Base-by-base conservation (phyloP, 1,284 basidiomycete species). In the Cutaneotrichosporon sp. region DNA sequence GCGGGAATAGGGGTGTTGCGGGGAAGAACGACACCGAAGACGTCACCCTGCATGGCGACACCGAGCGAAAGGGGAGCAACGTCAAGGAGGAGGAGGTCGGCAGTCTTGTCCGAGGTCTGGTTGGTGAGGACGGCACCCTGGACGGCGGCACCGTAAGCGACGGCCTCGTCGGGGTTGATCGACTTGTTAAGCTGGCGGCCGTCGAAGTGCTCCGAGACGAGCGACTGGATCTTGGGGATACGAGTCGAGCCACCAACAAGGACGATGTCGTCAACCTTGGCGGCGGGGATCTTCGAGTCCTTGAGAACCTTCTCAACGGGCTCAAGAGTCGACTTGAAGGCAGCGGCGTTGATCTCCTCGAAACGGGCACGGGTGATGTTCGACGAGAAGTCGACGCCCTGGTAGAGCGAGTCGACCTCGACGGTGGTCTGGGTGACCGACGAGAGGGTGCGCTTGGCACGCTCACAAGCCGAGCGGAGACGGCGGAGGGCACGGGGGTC, bases 331-430 rank as follows among this genome's bases (percentile, higher is more conserved):
- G 88, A 87, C 71, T 92, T 90, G 93, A 99, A 98, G 78, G 97
- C 87, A 80, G 96, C 94, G 81, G 94, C 91, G 85, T 92, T 96
- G 67, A 98, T 85, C 83, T 98, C 96, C 84, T 98, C 95, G 87
- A 99, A 99, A 80, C 94, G 92, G 64, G 96, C 96, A 86, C 95
- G 94, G 76, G 95, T 98, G 81, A 99, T 88, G 64, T 92, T 93
- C 46, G 94, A 95, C 87, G 96, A 97, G 86, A 98, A 97, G 84
- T 98, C 96, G 80, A 95, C 90, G 80, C 95, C 95, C 86, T 97
- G 92, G 82, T 88, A 97, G 73, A 98, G 89, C 62, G 95, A 97
- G 85, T 97, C 95, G 79, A 98, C 96, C 82, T 98, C 95, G 73
- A 99, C 93, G 74, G 94, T 90, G 65, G 95, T 97, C 82, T 97